Evolutionary conservation across 148 eudicot genomes (phyloP).

Genomic region (Chenopodium album): DNA sequence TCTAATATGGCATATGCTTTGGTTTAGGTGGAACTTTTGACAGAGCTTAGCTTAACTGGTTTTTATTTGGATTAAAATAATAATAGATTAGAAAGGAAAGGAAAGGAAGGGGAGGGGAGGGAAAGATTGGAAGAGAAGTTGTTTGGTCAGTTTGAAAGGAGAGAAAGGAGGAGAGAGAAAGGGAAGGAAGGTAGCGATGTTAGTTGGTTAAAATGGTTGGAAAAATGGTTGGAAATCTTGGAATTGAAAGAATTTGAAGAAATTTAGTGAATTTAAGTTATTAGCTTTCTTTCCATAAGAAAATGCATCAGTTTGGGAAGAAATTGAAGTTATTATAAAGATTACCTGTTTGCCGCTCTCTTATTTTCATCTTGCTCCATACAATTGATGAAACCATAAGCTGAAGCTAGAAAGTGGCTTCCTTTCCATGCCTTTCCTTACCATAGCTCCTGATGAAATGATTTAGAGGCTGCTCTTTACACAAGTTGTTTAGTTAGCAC

Average conservation of each 20-base stretch:
- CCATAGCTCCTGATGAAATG: too few species aligned
- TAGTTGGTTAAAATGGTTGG: neutral
- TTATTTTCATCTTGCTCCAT: neutral
- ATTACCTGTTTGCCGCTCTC: neutral
- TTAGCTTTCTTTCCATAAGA: neutral
- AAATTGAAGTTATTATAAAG: neutral
- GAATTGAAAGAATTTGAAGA: neutral
- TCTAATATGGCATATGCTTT: too few species aligned
- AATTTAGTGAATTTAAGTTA: neutral
- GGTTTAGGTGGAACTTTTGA: too few species aligned
- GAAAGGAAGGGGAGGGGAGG: too few species aligned
- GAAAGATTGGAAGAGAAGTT: neutral
- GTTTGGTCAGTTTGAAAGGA: neutral
- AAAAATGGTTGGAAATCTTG: neutral
- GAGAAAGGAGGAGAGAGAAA: too few species aligned
- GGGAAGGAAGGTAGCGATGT: neutral
- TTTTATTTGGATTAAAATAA: neutral
- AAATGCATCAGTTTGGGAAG: neutral
- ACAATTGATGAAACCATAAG: too few species aligned
- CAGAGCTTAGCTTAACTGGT: too few species aligned
- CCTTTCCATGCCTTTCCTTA: too few species aligned
- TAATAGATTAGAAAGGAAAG: neutral
- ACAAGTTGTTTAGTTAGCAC: too few species aligned
- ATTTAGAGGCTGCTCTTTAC: too few species aligned
- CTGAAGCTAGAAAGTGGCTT: too few species aligned